phyloP scores from a whole-genome alignment of 2,329 filamentous ascomycete species.

The Dactylonectria estremocensis region DNA sequence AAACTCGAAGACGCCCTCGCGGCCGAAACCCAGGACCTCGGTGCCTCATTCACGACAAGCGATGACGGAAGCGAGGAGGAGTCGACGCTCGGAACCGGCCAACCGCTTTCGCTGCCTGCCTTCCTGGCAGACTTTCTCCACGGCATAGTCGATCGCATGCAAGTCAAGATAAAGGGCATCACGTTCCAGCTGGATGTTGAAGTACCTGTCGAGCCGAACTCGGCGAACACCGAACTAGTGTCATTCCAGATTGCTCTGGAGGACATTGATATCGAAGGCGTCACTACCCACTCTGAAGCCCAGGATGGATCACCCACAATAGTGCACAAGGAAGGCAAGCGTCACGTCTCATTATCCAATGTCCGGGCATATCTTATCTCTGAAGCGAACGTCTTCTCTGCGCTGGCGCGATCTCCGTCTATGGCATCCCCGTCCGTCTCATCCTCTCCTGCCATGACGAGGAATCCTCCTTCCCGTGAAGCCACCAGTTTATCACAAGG shows the following conservation, averaged over 20 bases:
- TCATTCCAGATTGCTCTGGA: slow-evolving; percentile 78
- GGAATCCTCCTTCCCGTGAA: slow-evolving; percentile 54
- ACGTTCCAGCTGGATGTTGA: slow-evolving; percentile 77
- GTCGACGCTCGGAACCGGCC: slow-evolving; percentile 76
- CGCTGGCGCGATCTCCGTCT: slow-evolving; percentile 70
- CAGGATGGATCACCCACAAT: slow-evolving; percentile 54
- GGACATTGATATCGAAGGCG: slow-evolving; percentile 76
- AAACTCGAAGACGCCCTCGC: slow-evolving; percentile 79
- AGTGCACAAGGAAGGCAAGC: slow-evolving; percentile 73
- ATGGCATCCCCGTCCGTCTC: slow-evolving; percentile 59
- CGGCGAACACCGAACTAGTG: slow-evolving; percentile 66
- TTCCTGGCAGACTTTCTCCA: slow-evolving; percentile 82
- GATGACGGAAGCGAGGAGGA: slow-evolving; percentile 77
- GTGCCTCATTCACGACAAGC: slow-evolving; percentile 72
- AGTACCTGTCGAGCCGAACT: slow-evolving; percentile 64
- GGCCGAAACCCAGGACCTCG: slow-evolving; percentile 73
- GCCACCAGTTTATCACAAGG: slow-evolving; percentile 48
- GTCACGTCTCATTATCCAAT: slow-evolving; percentile 74
- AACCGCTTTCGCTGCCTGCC: slow-evolving; percentile 76
- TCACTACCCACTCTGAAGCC: slow-evolving; percentile 63
- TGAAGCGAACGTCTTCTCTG: slow-evolving; percentile 76
- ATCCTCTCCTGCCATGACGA: slow-evolving; percentile 68
- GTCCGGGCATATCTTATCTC: slow-evolving; percentile 77
- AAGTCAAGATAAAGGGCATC: slow-evolving; percentile 76
- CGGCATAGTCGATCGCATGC: slow-evolving; percentile 79